A percentile compares a stretch with the other conserved stretches of the same genome.
Conservation (phyloP, 331 rosid genomes). For the Dryas integrifolia region DNA sequence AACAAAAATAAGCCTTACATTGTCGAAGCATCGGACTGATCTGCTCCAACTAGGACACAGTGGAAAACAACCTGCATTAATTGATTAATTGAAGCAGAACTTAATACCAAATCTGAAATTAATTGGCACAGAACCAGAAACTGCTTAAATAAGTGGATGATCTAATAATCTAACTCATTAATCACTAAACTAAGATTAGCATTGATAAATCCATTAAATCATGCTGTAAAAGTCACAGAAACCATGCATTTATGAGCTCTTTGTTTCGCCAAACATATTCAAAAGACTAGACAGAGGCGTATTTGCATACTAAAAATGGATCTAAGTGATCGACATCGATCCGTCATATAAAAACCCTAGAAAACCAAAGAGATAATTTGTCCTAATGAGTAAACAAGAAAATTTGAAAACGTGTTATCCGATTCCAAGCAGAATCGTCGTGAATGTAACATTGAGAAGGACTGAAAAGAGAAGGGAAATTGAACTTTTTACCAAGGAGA, state of each 20-base stretch:
- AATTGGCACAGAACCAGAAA: neutral
- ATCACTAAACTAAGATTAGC: neutral
- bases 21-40: slow-evolving; percentile 37
- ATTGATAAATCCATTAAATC: neutral
- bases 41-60: slow-evolving; percentile 26
- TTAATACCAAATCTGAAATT: slow-evolving; percentile 12
- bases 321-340: slow-evolving; percentile 31
- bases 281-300: neutral
- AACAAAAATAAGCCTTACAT: slow-evolving; percentile 36
- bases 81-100: slow-evolving; percentile 15
- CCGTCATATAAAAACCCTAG: slow-evolving; percentile 18
- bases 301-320: slow-evolving; percentile 10
- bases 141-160: neutral
- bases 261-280: too few relatives aligned
- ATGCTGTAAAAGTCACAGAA: neutral
- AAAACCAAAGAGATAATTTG: neutral
- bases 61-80: slow-evolving; percentile 46
- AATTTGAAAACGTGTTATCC: neutral
- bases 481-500: slow-evolving; percentile 38
- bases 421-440: neutral
- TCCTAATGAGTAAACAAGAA: neutral
- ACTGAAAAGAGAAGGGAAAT: slow-evolving; percentile 6
- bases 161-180: neutral
- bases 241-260: neutral
- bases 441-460: neutral